Evolutionary conservation across 1,284 basidiomycete genomes (phyloP).

Genomic region (Pseudozyma thailandica): DNA sequence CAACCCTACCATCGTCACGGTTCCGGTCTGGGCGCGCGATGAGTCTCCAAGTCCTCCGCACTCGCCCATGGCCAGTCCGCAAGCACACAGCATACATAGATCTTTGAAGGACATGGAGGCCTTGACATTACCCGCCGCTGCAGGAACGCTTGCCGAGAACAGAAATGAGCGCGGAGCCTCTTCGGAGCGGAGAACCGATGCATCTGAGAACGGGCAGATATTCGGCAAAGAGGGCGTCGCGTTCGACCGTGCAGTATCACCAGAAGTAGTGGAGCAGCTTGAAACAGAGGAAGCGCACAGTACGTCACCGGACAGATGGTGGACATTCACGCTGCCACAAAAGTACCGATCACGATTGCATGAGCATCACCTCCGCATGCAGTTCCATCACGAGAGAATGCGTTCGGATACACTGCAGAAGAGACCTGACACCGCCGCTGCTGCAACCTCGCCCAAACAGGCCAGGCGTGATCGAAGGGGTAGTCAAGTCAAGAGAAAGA

Average conservation of each 20-base stretch:
- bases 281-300: constrained; percentile 34
- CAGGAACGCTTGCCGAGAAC: constrained; percentile 16
- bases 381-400: constrained; percentile 37
- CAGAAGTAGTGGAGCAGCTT: constrained; percentile 25
- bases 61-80: constrained; percentile 30
- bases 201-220: constrained; percentile 12
- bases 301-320: constrained; percentile 48
- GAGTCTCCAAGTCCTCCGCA: constrained; percentile 47
- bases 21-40: constrained; percentile 52
- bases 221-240: constrained; percentile 11
- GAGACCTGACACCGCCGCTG: neutral
- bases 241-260: constrained; percentile 23
- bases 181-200: constrained; percentile 15
- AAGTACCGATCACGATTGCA: constrained; percentile 54
- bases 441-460: constrained; percentile 8
- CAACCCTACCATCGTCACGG: constrained; percentile 45
- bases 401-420: constrained; percentile 22
- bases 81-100: constrained; percentile 23
- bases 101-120: constrained; percentile 27
- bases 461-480: constrained; percentile 7
- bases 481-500: constrained; percentile 14
- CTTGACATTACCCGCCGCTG: constrained; percentile 24
- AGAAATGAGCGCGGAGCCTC: constrained; percentile 13
- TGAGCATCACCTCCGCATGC: constrained; percentile 53
- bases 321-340: constrained; percentile 59